Conservation (phyloP, 139 green algal species). For the Pleodorina starrii region DNA sequence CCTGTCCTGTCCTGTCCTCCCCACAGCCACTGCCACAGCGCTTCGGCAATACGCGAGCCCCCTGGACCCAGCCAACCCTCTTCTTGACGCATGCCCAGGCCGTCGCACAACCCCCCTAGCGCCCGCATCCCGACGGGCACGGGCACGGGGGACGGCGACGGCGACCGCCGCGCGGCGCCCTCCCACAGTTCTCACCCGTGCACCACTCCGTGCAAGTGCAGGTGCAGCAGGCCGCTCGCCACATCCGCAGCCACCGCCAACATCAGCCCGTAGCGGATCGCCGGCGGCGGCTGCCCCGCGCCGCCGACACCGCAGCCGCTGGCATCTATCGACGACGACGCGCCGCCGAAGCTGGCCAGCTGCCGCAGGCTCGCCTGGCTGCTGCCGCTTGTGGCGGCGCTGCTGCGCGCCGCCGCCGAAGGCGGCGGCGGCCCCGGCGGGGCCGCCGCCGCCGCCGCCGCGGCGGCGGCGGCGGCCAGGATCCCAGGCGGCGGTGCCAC, state of each 20-base stretch:
- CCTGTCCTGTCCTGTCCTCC: no score
- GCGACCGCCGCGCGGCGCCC: no score
- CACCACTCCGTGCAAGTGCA: constrained; percentile 30
- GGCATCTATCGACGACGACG: neutral
- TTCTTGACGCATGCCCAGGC: no score
- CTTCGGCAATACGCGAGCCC: no score
- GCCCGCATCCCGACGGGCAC: no score
- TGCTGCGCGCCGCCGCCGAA: neutral
- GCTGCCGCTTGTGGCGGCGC: neutral
- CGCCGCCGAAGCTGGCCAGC: neutral
- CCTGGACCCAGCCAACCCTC: no score
- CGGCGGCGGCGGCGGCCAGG: neutral
- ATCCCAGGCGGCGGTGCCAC: neutral
- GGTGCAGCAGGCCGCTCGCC: constrained; percentile 35
- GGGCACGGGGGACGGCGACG: no score
- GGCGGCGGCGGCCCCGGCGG: neutral
- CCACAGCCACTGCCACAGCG: no score
- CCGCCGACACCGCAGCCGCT: neutral
- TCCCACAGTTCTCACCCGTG: constrained; percentile 44
- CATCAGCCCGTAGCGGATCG: constrained; percentile 31
- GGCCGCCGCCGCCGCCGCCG: neutral
- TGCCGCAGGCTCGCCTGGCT: neutral
- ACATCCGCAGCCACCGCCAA: constrained; percentile 29
- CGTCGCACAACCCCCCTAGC: no score
- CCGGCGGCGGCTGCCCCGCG: neutral